Base-by-base conservation (phyloP, 2,329 filamentous ascomycete species). In the Drechslerella coelobrocha region DNA sequence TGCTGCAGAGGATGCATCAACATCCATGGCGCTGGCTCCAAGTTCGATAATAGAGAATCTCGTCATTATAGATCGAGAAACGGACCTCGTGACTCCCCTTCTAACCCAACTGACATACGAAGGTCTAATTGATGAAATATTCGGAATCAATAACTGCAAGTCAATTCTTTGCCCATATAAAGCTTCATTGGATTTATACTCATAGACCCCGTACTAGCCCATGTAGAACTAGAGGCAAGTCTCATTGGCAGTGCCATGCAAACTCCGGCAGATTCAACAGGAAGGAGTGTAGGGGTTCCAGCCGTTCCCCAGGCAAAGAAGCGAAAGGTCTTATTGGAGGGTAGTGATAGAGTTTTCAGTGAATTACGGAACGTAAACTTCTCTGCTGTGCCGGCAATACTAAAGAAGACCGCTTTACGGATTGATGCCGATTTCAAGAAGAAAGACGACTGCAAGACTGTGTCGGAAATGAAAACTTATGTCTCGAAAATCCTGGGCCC, bases 41-140 rank as follows among this genome's bases (percentile, higher is more conserved):
- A 97, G 94, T 78, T 89, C 89, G 9, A 88, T 88, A 5, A 90
- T 92, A 51, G 94, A 99, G 78, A 96, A 89, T 77, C 82, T 97
- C 68, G 92, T 99, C 76, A 89, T 99, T 71, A 92, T 99, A 61
- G 94, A 99, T 79, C 89, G 94, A 53, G 92, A 97, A 78, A 89
- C 96, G 61, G 94, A 99, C 78, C 92, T 94, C 76, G 91, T 93
- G 14, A 97, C 94, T 0, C 89, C 90, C 0, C 83, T 99, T 14
- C 87, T 99, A 59, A 97, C 93, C 0, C 94, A 99, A 78, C 82
- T 99, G 72, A 99, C 94, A 1, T 99, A 99, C 76, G 93, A 99
- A 80, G 94, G 94, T 2, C 83, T 99, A 24, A 89, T 99, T 59
- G 95, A 99, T 77, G 94, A 99, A 78, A 84, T 94, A 14, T 95